phyloP scores from a whole-genome alignment of 2,329 filamentous ascomycete species.

The Fusarium sp. region DNA sequence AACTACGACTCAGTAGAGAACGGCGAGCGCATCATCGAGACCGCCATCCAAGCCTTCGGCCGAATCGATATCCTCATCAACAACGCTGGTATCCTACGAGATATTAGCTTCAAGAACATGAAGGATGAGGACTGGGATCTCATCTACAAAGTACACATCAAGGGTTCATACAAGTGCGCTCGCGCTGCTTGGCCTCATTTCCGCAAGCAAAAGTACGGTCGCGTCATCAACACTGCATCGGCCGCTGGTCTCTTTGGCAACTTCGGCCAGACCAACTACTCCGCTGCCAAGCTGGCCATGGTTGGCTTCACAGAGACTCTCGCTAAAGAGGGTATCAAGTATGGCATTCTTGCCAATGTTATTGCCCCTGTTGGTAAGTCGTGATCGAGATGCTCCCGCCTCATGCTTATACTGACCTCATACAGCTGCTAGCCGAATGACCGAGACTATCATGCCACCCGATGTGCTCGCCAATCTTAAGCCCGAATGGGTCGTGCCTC shows the following conservation, averaged over 20 bases:
- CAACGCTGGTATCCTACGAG: constrained; percentile 95
- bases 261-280: constrained; percentile 97
- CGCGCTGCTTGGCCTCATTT: constrained; percentile 97
- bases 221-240: constrained; percentile 97
- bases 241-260: constrained; percentile 94
- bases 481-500: constrained; percentile 94
- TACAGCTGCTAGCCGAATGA: constrained; percentile 91
- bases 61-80: constrained; percentile 96
- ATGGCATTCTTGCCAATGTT: constrained; percentile 96
- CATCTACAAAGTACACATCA: constrained; percentile 91
- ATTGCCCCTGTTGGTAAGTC: constrained; percentile 83
- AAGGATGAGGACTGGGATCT: constrained; percentile 97
- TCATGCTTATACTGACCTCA: constrained; percentile 26
- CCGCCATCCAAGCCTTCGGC: constrained; percentile 83
- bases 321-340: constrained; percentile 96
- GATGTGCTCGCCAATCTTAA: constrained; percentile 87
- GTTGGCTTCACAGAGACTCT: constrained; percentile 98
- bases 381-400: background rate
- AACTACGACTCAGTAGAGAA: constrained; percentile 97
- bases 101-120: constrained; percentile 99
- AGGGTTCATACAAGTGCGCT: constrained; percentile 94
- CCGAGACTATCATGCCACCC: constrained; percentile 94
- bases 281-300: constrained; percentile 93
- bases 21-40: constrained; percentile 94
- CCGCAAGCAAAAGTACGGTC: constrained; percentile 97